Evolutionary conservation across 2,329 filamentous ascomycete genomes (phyloP).

Genomic region (Aureobasidium sp.): DNA sequence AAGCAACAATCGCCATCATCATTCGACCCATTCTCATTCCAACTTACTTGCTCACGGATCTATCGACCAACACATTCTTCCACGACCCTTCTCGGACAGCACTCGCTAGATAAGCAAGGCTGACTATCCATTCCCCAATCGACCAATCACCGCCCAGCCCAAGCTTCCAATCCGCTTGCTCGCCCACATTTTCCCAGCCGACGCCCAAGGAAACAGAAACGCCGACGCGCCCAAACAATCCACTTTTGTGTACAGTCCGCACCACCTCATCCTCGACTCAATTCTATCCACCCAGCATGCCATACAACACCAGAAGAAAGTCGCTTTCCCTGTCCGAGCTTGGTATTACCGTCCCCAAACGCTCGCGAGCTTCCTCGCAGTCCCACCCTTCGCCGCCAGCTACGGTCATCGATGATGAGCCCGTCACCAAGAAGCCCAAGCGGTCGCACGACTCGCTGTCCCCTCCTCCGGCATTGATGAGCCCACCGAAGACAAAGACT

Average conservation of each 20-base stretch:
- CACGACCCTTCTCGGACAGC: not conserved
- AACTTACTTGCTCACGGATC: not conserved
- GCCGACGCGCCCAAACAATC: slow-evolving; percentile 12
- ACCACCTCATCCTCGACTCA: not conserved
- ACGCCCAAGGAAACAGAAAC: slow-evolving; percentile 8
- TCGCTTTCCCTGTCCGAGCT: slow-evolving; percentile 87
- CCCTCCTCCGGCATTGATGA: slow-evolving; percentile 31
- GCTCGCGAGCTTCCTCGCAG: slow-evolving; percentile 34
- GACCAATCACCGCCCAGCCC: slow-evolving; percentile 7
- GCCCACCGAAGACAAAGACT: slow-evolving; percentile 37
- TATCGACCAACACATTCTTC: slow-evolving; percentile 8
- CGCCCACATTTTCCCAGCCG: slow-evolving; percentile 12
- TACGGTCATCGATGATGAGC: slow-evolving; percentile 56
- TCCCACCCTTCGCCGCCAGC: slow-evolving; percentile 49
- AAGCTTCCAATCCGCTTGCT: slow-evolving; percentile 12
- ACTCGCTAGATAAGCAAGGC: slow-evolving; percentile 10
- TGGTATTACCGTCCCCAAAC: slow-evolving; percentile 73
- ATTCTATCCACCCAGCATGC: slow-evolving; percentile 50
- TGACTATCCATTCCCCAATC: slow-evolving; percentile 13
- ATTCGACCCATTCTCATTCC: not conserved
- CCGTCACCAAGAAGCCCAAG: slow-evolving; percentile 58
- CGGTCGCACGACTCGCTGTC: slow-evolving; percentile 57
- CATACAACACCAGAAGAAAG: slow-evolving; percentile 95
- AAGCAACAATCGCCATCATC: slow-evolving; percentile 5
- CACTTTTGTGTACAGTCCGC: not conserved